Evolutionary conservation across 1,139 yeast genomes (phyloP).

Genomic region (Geotrichum cucujoidarum): DNA sequence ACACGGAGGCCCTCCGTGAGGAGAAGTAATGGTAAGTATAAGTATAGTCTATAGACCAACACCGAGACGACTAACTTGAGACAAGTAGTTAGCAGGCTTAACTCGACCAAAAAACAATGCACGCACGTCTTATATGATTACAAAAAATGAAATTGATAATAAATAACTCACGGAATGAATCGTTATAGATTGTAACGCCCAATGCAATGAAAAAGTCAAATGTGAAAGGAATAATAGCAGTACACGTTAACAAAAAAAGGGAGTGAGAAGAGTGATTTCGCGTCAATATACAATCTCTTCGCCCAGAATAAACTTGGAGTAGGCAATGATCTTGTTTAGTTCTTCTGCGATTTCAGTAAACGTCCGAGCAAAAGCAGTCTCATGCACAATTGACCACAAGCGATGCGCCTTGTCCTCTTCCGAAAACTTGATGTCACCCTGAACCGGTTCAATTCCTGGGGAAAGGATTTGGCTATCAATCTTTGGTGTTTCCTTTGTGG

Average conservation of each 20-base stretch:
- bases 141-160: too few relatives aligned
- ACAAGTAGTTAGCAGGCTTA: too few relatives aligned
- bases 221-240: too few relatives aligned
- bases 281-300: conserved; percentile 34
- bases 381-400: conserved; percentile 48
- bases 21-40: not conserved
- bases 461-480: not conserved
- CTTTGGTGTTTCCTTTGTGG: not conserved
- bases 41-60: too few relatives aligned
- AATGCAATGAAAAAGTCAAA: too few relatives aligned
- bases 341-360: conserved; percentile 45
- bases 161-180: too few relatives aligned
- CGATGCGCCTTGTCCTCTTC: conserved; percentile 11
- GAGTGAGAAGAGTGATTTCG: not conserved
- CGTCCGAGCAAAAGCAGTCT: conserved; percentile 46
- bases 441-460: not conserved
- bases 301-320: conserved; percentile 43
- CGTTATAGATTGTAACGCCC: too few relatives aligned
- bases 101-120: too few relatives aligned
- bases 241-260: too few relatives aligned
- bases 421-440: not conserved
- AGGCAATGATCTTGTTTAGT: conserved; percentile 38
- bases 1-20: conserved; percentile 22
- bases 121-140: too few relatives aligned
- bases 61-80: too few relatives aligned